Conservation (phyloP, 179 eudicot species). For the Pouteria campechiana region DNA sequence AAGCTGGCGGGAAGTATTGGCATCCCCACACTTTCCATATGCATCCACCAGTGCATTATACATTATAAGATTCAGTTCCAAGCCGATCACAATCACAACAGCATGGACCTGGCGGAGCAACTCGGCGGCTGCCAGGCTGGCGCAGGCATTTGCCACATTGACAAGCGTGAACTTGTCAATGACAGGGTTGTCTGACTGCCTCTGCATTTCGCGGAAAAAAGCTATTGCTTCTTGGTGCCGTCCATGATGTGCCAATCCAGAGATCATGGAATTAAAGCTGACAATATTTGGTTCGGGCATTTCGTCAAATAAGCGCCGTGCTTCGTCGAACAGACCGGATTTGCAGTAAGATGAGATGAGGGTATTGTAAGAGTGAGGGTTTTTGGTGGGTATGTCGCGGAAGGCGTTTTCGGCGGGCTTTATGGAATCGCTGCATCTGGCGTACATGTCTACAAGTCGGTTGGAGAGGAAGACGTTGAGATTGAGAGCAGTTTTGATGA, state of each 20-base stretch:
- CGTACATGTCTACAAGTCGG: conserved; percentile 46
- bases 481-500: conserved; percentile 39
- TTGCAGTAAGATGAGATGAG: conserved; percentile 34
- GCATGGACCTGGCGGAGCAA: conserved; percentile 46
- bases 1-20: conserved; percentile 21
- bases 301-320: conserved; percentile 43
- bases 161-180: conserved; percentile 53
- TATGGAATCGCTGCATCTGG: conserved; percentile 40
- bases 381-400: conserved; percentile 42
- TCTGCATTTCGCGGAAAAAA: conserved; percentile 40
- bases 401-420: conserved; percentile 47
- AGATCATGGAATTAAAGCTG: conserved; percentile 43
- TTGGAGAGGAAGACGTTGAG: conserved; percentile 37
- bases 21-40: conserved; percentile 53
- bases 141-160: conserved; percentile 38
- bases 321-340: conserved; percentile 28
- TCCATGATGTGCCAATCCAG: conserved; percentile 42
- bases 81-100: conserved; percentile 28
- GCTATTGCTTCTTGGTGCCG: conserved; percentile 22
- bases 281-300: conserved; percentile 63
- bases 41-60: conserved; percentile 56
- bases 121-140: conserved; percentile 21
- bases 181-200: conserved; percentile 7
- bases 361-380: conserved; percentile 55
- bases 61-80: conserved; percentile 24